Evolutionary conservation across 2,329 filamentous ascomycete species (phyloP).

Genomic region (Sporothrix protearum): DNA sequence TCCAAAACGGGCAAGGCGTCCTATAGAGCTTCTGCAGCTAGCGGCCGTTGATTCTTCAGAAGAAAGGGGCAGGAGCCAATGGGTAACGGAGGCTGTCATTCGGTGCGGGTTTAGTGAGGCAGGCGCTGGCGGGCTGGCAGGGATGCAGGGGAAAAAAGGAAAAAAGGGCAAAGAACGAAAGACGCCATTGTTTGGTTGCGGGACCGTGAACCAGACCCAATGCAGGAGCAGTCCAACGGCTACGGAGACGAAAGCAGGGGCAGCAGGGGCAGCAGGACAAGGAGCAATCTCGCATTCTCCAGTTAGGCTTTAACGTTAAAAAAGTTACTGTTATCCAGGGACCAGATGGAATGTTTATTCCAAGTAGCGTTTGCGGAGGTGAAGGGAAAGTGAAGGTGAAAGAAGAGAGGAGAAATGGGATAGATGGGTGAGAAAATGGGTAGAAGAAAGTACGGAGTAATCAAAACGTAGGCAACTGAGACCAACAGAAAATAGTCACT

Average conservation of each 20-base stretch:
- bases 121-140: no score
- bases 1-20: background rate
- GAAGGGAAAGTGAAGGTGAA: background rate
- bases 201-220: background rate
- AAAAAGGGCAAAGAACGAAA: background rate
- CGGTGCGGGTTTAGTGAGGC: background rate
- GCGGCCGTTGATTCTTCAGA: constrained; percentile 17
- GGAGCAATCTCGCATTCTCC: background rate
- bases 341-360: background rate
- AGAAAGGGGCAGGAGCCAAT: background rate
- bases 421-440: background rate
- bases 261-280: no score
- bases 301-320: background rate
- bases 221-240: background rate
- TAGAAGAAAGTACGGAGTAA: background rate
- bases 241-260: background rate
- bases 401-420: no score
- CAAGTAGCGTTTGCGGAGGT: background rate
- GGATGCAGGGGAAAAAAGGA: background rate
- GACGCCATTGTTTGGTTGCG: background rate
- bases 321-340: background rate
- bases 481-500: background rate
- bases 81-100: background rate
- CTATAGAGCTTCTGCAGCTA: background rate
- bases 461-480: background rate